These are phyloP conservation scores for Rhynchosporium secalis DNA, from an alignment of 2,329 filamentous ascomycete species.

Conservation along the genomic window DNA sequence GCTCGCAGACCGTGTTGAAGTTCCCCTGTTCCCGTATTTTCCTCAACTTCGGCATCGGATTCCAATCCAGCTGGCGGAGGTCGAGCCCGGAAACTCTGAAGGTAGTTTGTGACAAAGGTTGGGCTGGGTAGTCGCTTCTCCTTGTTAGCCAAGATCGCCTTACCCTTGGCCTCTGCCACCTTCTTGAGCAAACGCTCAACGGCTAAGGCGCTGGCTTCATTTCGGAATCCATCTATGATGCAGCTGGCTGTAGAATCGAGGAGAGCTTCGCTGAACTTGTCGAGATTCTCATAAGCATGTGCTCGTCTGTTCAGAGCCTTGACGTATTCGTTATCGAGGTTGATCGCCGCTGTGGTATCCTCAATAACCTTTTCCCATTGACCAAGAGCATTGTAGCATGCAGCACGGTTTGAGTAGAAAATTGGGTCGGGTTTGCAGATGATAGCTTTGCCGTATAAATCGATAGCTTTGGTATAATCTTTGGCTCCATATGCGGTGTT, in stretches of 20 bases:
- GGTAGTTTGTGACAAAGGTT: conserved; percentile 97
- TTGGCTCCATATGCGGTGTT: conserved; percentile 96
- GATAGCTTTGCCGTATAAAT: conserved; percentile 93
- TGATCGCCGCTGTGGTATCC: conserved; percentile 92
- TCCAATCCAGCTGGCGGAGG: conserved; percentile 78
- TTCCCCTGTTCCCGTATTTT: conserved; percentile 80
- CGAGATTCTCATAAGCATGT: conserved; percentile 92
- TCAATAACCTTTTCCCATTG: conserved; percentile 97
- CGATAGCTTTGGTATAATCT: conserved; percentile 90
- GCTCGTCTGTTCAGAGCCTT: conserved; percentile 96
- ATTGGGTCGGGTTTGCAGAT: conserved; percentile 96
- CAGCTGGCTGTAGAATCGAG: conserved; percentile 98
- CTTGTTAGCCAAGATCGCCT: conserved; percentile 79
- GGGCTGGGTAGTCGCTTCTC: conserved; percentile 86
- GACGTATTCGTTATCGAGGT: conserved; percentile 91
- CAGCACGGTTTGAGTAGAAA: conserved; percentile 98
- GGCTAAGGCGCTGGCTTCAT: conserved; percentile 81
- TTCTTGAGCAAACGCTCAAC: conserved; percentile 95
- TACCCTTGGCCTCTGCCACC: conserved; percentile 91
- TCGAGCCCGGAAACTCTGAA: conserved; percentile 93
- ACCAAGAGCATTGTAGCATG: conserved; percentile 90
- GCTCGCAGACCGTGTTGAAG: conserved; percentile 79
- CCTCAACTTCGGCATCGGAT: conserved; percentile 73
- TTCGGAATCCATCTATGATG: conserved; percentile 97
- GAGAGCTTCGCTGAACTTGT: conserved; percentile 88